phyloP scores from a whole-genome alignment of 345 rosid species.

The Firmiana major region DNA sequence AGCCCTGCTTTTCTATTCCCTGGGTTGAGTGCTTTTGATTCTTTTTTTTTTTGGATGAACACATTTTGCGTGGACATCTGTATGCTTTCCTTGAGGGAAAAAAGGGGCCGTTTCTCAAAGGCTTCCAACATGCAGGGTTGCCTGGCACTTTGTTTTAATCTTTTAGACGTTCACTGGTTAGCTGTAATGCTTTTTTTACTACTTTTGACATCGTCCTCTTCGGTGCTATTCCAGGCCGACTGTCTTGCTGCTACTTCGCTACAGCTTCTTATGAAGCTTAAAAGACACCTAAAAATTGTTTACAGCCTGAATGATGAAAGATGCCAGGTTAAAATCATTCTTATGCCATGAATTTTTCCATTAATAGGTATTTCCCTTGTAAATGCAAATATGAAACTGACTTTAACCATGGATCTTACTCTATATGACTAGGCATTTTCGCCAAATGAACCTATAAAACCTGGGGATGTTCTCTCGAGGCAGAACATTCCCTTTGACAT shows the following conservation, averaged over 20 bases:
- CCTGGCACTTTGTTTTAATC: neutral
- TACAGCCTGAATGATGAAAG: slow-evolving; percentile 87
- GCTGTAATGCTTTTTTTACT: neutral
- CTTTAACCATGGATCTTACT: neutral
- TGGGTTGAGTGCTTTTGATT: neutral
- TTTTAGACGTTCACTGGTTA: neutral
- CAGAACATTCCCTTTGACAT: slow-evolving; percentile 74
- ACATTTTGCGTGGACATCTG: neutral
- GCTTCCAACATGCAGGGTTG: neutral
- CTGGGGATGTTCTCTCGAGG: slow-evolving; percentile 68
- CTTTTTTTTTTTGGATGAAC: no score
- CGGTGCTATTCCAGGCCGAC: slow-evolving; percentile 50
- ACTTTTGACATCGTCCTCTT: slow-evolving; percentile 3
- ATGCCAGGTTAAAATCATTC: slow-evolving; percentile 67
- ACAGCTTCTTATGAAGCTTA: slow-evolving; percentile 92
- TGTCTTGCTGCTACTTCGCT: slow-evolving; percentile 70
- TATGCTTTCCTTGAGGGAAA: neutral
- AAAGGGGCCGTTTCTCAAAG: neutral
- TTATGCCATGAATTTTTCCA: neutral
- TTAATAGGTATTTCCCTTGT: neutral
- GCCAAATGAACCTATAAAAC: slow-evolving; percentile 75
- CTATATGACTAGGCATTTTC: slow-evolving; percentile 60
- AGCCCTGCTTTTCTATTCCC: neutral
- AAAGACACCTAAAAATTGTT: slow-evolving; percentile 81
- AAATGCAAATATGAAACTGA: neutral